A percentile compares a stretch with the other conserved stretches of the same genome.
Evolutionary conservation across 257 asterid species (phyloP).

Genomic region (Rauvolfia tetraphylla): DNA sequence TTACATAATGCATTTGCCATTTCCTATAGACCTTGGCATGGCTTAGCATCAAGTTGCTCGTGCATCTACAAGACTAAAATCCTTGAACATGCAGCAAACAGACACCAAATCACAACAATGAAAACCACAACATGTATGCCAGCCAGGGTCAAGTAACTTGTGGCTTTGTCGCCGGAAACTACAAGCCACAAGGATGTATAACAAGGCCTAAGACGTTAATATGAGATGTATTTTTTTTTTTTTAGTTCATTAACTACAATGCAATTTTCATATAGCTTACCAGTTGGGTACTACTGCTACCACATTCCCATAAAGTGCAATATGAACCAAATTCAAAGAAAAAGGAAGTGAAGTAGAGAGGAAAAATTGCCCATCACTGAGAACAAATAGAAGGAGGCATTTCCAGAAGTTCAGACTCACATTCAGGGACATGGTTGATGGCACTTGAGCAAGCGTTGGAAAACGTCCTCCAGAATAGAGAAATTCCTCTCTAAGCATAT

Average conservation of each 20-base stretch:
- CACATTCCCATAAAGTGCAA: background rate
- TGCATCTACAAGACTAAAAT: no score
- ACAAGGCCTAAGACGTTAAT: no score
- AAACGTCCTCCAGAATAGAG: background rate
- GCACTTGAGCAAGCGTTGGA: background rate
- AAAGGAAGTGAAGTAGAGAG: background rate
- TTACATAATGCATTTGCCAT: no score
- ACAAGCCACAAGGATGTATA: no score
- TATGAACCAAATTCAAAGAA: background rate
- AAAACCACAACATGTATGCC: no score
- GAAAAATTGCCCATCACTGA: background rate
- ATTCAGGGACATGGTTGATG: background rate
- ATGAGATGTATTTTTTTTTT: no score
- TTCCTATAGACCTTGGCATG: no score
- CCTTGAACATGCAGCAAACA: no score
- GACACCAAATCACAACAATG: no score
- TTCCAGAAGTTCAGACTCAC: background rate
- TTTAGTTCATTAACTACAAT: background rate
- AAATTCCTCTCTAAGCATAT: background rate
- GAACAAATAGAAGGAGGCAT: background rate
- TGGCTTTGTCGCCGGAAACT: no score
- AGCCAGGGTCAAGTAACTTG: no score
- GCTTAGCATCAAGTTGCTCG: no score
- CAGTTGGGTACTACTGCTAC: background rate
- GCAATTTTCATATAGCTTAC: background rate